Percentiles rank a stretch among this genome's conserved stretches.
Conservation (phyloP, 352 stramenopile species). For the Thraustochytrium sp. region DNA sequence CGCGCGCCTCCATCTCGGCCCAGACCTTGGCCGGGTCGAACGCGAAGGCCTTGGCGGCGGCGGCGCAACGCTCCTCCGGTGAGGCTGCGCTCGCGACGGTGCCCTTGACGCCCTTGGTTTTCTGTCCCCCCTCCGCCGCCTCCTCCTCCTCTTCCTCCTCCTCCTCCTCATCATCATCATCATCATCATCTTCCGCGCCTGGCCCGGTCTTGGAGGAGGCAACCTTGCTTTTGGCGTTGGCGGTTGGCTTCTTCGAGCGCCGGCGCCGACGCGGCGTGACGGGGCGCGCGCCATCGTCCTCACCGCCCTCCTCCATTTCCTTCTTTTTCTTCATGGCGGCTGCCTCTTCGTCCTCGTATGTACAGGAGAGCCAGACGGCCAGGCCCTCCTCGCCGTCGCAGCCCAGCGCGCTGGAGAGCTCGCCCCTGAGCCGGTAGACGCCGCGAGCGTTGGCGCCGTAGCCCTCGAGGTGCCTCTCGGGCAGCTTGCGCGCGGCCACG, state of each 20-base stretch:
- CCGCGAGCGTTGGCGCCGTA: not conserved
- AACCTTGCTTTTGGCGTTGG: not conserved
- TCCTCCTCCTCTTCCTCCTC: no score
- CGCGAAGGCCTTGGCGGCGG: not conserved
- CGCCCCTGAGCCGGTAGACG: not conserved
- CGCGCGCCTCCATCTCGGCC: not conserved
- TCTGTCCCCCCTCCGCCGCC: no score
- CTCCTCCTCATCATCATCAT: no score
- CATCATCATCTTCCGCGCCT: not conserved
- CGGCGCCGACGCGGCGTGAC: no score
- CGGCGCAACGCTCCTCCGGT: no score
- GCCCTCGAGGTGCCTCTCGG: not conserved
- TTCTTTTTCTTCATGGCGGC: not conserved
- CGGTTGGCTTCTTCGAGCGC: not conserved
- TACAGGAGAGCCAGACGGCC: conserved; percentile 1
- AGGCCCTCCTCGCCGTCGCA: not conserved
- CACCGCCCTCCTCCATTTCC: not conserved
- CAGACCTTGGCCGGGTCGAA: not conserved
- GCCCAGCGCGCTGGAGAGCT: not conserved
- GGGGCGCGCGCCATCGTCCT: no score
- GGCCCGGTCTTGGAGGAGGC: not conserved
- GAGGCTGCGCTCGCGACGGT: no score
- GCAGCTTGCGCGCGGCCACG: not conserved
- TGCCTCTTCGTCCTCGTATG: not conserved
- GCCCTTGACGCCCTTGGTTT: no score